Conservation (phyloP, 2,329 filamentous ascomycete genomes). For the Ilyonectria destructans region DNA sequence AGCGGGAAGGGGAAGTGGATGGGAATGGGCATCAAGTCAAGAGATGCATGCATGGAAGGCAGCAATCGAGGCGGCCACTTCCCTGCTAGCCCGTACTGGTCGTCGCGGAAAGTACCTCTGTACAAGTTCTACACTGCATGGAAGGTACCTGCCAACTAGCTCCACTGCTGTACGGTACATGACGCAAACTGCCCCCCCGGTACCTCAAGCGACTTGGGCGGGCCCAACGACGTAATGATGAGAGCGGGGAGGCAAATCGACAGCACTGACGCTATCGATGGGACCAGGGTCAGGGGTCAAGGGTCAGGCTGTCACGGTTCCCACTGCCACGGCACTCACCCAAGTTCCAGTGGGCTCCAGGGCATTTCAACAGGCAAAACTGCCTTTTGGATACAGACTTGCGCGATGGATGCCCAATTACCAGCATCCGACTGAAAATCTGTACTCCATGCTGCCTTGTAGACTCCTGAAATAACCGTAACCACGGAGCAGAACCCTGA, state of each 20-base stretch:
- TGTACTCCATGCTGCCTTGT: not conserved
- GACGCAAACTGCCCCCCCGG: slow-evolving; percentile 15
- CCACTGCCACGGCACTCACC: slow-evolving; percentile 11
- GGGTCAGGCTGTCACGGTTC: slow-evolving; percentile 23
- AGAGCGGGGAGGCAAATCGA: slow-evolving; percentile 38
- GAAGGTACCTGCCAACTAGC: not conserved
- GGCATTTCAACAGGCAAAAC: not conserved
- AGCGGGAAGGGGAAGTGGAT: not conserved
- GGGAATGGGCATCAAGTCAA: slow-evolving; percentile 34
- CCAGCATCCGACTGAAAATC: slow-evolving; percentile 5
- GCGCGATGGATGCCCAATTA: not conserved
- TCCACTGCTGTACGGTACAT: not conserved
- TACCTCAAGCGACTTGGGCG: slow-evolving; percentile 19
- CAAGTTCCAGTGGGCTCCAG: slow-evolving; percentile 6
- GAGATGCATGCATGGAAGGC: slow-evolving; percentile 31
- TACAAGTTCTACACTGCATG: not conserved
- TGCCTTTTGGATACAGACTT: not conserved
- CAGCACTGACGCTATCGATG: slow-evolving; percentile 44
- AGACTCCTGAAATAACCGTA: not conserved
- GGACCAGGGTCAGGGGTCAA: slow-evolving; percentile 1
- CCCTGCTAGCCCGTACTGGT: slow-evolving; percentile 25
- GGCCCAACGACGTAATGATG: slow-evolving; percentile 48
- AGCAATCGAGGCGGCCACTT: slow-evolving; percentile 31
- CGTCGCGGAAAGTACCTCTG: slow-evolving; percentile 9
- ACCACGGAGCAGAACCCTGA: not conserved